Evolutionary conservation across 2,329 filamentous ascomycete genomes (phyloP).

Genomic region (Penicillium sp.): DNA sequence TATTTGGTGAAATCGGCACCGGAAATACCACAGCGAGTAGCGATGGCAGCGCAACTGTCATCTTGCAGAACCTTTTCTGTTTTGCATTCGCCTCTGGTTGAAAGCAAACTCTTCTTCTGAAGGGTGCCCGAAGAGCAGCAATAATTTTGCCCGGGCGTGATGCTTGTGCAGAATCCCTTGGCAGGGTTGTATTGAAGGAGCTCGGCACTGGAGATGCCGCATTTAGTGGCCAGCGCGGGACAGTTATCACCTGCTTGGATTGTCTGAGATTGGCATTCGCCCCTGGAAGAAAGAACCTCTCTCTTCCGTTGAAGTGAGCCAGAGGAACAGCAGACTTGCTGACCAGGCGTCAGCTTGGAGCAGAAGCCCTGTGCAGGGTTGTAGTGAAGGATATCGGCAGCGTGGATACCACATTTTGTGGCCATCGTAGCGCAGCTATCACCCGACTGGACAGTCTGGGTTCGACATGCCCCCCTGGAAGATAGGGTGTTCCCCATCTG

Average conservation of each 20-base stretch:
- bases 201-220: constrained; percentile 41
- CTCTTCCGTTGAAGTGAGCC: constrained; percentile 29
- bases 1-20: constrained; percentile 40
- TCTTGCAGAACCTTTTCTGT: background rate
- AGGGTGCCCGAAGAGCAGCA: constrained; percentile 40
- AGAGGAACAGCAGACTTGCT: constrained; percentile 39
- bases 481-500: background rate
- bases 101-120: constrained; percentile 8
- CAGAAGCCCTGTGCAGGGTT: constrained; percentile 34
- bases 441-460: background rate
- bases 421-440: constrained; percentile 31
- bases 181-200: constrained; percentile 43
- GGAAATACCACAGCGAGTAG: constrained; percentile 43
- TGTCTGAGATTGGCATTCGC: background rate
- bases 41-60: constrained; percentile 28
- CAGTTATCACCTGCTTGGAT: constrained; percentile 38
- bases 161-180: background rate
- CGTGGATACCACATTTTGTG: constrained; percentile 41
- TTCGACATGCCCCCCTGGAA: background rate
- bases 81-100: background rate
- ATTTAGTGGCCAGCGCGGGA: constrained; percentile 37
- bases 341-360: constrained; percentile 32
- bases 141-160: too few relatives aligned
- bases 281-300: background rate
- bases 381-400: constrained; percentile 41